A percentile compares a stretch with the other conserved stretches of the same genome.
Conservation (phyloP, 495 filamentous ascomycete species). For the Penicillium pancosmium region DNA sequence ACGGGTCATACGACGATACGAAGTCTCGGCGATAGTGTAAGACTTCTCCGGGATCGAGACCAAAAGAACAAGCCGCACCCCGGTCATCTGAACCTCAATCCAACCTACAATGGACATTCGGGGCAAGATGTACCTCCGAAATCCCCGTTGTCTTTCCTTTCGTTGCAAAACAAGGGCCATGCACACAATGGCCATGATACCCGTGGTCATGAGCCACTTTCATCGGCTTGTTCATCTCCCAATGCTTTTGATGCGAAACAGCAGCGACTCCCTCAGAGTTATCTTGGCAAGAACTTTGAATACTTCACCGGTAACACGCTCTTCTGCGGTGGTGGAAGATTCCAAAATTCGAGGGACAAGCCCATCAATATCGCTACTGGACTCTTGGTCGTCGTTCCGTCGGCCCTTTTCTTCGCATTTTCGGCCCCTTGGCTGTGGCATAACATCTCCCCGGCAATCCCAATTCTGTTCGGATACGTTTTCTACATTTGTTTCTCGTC, state of each 20-base stretch:
- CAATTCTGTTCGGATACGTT: constrained; percentile 86
- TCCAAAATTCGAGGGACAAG: constrained; percentile 84
- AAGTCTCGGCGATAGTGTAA: constrained; percentile 74
- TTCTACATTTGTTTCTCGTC: constrained; percentile 90
- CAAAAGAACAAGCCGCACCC: constrained; percentile 52
- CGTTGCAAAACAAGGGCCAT: constrained; percentile 52
- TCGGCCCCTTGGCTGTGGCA: constrained; percentile 91
- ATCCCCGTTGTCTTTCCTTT: constrained; percentile 73
- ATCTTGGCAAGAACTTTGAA: constrained; percentile 76
- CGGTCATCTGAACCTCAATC: constrained; percentile 60
- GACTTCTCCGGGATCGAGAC: constrained; percentile 64
- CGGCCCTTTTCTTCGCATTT: constrained; percentile 79
- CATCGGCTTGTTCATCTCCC: constrained; percentile 76
- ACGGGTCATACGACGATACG: constrained; percentile 64
- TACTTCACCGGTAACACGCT: constrained; percentile 91
- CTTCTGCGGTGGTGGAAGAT: constrained; percentile 82
- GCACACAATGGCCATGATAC: constrained; percentile 52
- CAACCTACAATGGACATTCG: constrained; percentile 51
- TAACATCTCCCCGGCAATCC: constrained; percentile 88
- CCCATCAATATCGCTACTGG: constrained; percentile 93
- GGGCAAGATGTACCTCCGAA: constrained; percentile 58
- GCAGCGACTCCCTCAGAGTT: constrained; percentile 31
- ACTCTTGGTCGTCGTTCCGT: constrained; percentile 73
- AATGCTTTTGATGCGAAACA: constrained; percentile 41
- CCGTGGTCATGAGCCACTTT: constrained; percentile 72